phyloP scores from a whole-genome alignment of 495 filamentous ascomycete species.

The Monascus purpureus region DNA sequence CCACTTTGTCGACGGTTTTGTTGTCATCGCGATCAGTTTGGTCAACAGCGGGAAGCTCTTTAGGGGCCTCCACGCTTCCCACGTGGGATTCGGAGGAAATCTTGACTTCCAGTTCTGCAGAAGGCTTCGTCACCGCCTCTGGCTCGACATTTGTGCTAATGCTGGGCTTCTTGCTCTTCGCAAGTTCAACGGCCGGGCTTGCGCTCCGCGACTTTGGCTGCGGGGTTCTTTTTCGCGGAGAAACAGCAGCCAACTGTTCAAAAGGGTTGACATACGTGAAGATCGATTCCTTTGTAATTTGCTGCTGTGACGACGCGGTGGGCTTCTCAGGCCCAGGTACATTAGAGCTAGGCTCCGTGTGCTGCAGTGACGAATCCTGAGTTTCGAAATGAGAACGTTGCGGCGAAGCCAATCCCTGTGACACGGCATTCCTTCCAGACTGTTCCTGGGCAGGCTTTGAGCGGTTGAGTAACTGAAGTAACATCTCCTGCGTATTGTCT shows the following conservation, averaged over 20 bases:
- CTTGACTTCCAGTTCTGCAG: conserved; percentile 4
- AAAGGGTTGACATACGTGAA: conserved; percentile 77
- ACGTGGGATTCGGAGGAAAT: conserved; percentile 10
- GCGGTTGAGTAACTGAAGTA: conserved; percentile 51
- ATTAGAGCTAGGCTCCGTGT: conserved; percentile 5
- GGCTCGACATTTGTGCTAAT: conserved; percentile 10
- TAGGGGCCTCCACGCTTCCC: conserved; percentile 22
- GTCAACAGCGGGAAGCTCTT: conserved; percentile 55
- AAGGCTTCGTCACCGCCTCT: conserved; percentile 1
- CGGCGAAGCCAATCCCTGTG: neutral
- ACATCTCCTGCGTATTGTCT: conserved; percentile 48
- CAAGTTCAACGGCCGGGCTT: conserved; percentile 19
- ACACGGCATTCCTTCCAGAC: neutral
- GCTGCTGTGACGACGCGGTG: conserved; percentile 15
- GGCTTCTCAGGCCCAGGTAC: conserved; percentile 13
- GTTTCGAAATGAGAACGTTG: neutral
- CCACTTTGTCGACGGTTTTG: conserved; percentile 44
- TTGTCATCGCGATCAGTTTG: conserved; percentile 56
- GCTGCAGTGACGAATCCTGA: neutral
- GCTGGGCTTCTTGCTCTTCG: conserved; percentile 13
- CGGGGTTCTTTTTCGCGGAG: conserved; percentile 41
- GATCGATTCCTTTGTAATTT: conserved; percentile 28
- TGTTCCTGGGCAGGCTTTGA: conserved; percentile 27
- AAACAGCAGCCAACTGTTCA: conserved; percentile 57
- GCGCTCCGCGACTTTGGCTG: conserved; percentile 26